phyloP scores from a whole-genome alignment of 2,329 filamentous ascomycete genomes.

The Penicillium concentricum region DNA sequence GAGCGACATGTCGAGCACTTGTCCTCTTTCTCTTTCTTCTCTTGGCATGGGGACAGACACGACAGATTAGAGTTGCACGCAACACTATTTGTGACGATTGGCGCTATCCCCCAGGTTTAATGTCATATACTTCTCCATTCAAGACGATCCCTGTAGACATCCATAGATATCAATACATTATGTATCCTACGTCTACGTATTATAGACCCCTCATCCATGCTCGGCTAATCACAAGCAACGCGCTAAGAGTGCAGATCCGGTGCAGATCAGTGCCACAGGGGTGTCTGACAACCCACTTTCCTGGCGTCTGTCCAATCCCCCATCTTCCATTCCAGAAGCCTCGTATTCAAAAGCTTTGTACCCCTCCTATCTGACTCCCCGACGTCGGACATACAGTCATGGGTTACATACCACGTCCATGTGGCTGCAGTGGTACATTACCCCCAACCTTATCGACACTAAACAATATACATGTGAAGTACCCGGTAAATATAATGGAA shows the following conservation, averaged over 20 bases:
- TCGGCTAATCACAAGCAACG: not conserved
- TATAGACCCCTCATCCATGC: not conserved
- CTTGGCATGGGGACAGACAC: not conserved
- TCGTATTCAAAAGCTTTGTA: not conserved
- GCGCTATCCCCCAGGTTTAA: not conserved
- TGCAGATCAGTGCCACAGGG: not conserved
- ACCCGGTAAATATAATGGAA: not conserved
- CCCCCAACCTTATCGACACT: not conserved
- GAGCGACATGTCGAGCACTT: conserved; percentile 35
- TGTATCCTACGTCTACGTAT: too few species aligned
- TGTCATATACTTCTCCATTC: not conserved
- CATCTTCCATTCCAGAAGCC: not conserved
- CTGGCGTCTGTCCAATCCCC: not conserved
- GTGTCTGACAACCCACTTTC: not conserved
- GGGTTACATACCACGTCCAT: not conserved
- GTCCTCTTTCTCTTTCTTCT: not conserved
- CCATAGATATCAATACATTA: not conserved
- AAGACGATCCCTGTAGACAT: not conserved
- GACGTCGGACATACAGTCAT: not conserved
- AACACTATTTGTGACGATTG: not conserved
- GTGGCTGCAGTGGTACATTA: not conserved
- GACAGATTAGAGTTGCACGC: not conserved
- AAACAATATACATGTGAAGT: not conserved
- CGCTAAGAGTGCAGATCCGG: not conserved
- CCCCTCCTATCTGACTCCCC: not conserved